These are phyloP conservation scores for Conticribra guillardii DNA, from an alignment of 108 stramenopile genomes.

Conservation along the genomic window DNA sequence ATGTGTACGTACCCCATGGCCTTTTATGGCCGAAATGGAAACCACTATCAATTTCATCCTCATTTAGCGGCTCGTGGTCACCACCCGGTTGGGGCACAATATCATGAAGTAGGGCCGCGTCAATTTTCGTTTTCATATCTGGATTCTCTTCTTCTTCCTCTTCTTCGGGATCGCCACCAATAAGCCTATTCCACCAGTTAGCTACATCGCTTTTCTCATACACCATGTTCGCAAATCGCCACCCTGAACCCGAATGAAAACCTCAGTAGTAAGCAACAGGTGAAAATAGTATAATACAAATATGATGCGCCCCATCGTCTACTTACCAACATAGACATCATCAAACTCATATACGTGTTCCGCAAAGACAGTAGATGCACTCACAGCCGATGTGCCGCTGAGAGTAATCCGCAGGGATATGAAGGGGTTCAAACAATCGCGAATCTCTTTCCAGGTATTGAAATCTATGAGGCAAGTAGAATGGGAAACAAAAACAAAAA, in stretches of 20 bases:
- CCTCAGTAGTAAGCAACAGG: too few relatives aligned
- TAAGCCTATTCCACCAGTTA: conserved; percentile 5
- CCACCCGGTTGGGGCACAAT: conserved; percentile 32
- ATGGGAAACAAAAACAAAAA: background rate
- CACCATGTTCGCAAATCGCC: conserved; percentile 38
- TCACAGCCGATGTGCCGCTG: conserved; percentile 30
- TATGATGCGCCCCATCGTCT: background rate
- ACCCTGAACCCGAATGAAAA: background rate
- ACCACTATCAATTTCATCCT: too few relatives aligned
- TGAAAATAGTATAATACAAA: too few relatives aligned
- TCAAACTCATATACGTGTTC: conserved; percentile 34
- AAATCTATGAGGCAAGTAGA: conserved; percentile 7
- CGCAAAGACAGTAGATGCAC: conserved; percentile 21
- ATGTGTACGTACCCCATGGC: too few relatives aligned
- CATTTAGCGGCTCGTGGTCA: conserved; percentile 25
- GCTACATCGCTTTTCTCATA: conserved; percentile 10
- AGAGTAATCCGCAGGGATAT: conserved; percentile 30
- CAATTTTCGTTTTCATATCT: conserved; percentile 17
- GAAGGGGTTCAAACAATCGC: conserved; percentile 23
- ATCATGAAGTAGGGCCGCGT: conserved; percentile 29
- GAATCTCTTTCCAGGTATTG: conserved; percentile 27
- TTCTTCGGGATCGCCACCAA: background rate
- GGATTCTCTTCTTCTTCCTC: background rate
- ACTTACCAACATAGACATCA: conserved; percentile 26
- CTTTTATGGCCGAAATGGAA: too few relatives aligned